Evolutionary conservation across 2,329 filamentous ascomycete species (phyloP), one percentile per base, ranked within the genome.

Genomic region (Cladorrhinum sp.): DNA sequence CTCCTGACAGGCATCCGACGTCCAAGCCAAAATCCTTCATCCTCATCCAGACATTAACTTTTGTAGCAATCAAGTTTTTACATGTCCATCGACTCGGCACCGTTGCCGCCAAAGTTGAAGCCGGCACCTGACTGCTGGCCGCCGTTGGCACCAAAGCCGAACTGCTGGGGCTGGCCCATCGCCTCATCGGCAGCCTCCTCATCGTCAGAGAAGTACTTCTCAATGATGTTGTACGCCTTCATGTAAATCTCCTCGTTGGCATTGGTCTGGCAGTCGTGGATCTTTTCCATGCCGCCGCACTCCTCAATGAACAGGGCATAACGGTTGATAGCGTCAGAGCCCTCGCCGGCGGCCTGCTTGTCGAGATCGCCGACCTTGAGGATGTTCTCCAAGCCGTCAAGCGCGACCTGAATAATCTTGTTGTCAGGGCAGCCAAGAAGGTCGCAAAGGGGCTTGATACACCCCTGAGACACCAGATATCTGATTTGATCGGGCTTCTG

Each of bases 191-290:
- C 92, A 70, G 93, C 92, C 73, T 96, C 95, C 59, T 98, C 95
- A 69, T 99, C 95, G 72, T 99, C 95, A 0, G 93, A 97, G 82
- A 99, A 99, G 85, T 99, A 99, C 82, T 97, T 97, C 84, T 99
- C 95, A 69, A 99, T 99, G 78, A 99, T 99, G 85, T 96, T 98
- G 85, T 98, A 99, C 0, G 95, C 95, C 87, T 99, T 99, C 94
- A 99, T 98, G 84, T 99, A 99, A 70, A 99, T 99, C 80, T 99
- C 95, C 80, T 99, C 95, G 79, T 99, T 99, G 81, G 94, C 94
- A 72, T 99, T 99, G 82, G 96, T 97, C 83, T 99, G 95, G 86
- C 95, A 98, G 71, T 98, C 94, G 80, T 99, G 95, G 70, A 99
- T 98, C 88, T 98, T 98, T 82, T 98, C 95, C 95, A 99, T 99